These are phyloP conservation scores for Biscogniauxia sp. DNA, from an alignment of 2,329 filamentous ascomycete genomes.

Conservation along the genomic window DNA sequence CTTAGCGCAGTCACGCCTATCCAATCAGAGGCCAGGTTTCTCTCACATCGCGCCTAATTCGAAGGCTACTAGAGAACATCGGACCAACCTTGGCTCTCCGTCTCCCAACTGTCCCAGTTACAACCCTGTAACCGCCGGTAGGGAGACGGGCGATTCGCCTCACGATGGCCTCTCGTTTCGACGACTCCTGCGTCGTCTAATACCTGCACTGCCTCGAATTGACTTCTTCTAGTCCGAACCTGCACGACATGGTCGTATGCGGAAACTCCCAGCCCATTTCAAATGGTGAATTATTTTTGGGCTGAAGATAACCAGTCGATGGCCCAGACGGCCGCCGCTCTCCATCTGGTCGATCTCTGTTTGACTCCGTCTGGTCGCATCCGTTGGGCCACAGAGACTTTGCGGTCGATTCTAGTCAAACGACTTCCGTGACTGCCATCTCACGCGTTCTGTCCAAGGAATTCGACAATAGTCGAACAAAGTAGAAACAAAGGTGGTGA, in stretches of 20 bases:
- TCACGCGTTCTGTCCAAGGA: constrained; percentile 16
- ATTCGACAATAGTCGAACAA: constrained; percentile 22
- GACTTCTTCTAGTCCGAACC: background rate
- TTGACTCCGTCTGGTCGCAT: constrained; percentile 21
- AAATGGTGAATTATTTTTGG: constrained; percentile 14
- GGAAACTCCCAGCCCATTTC: background rate
- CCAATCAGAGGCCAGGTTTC: constrained; percentile 25
- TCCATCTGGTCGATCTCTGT: constrained; percentile 19
- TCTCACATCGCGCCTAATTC: constrained; percentile 28
- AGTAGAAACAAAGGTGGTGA: constrained; percentile 28
- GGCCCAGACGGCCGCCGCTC: constrained; percentile 12
- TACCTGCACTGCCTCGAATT: constrained; percentile 32
- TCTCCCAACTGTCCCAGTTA: constrained; percentile 32
- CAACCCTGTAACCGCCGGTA: constrained; percentile 25
- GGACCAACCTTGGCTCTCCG: constrained; percentile 20
- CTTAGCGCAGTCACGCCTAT: background rate
- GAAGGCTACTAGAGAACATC: constrained; percentile 14
- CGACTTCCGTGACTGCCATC: constrained; percentile 14
- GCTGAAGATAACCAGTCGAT: constrained; percentile 23
- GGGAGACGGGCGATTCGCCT: constrained; percentile 28
- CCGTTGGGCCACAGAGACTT: constrained; percentile 26
- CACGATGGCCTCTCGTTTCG: constrained; percentile 34
- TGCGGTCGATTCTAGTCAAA: constrained; percentile 13
- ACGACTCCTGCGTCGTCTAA: constrained; percentile 20
- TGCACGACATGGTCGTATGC: background rate